Percentiles rank a stretch among this genome's conserved stretches.
Conservation (phyloP, 1,139 yeast species). For the Meyerozyma sp. region DNA sequence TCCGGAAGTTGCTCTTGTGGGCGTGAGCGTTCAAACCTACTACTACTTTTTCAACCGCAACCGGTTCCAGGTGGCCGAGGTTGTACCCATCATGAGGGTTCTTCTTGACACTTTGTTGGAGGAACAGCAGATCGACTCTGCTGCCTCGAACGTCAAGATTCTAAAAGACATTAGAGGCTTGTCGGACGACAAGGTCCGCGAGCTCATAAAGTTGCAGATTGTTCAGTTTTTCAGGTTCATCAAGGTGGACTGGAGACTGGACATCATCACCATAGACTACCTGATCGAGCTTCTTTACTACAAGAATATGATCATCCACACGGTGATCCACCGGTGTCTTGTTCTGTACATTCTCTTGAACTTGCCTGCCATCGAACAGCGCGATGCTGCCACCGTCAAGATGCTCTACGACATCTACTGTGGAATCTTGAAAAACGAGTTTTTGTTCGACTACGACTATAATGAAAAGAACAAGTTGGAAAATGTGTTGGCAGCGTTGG, state of each 20-base stretch:
- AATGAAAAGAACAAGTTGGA: conserved; percentile 26
- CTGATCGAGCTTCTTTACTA: conserved; percentile 41
- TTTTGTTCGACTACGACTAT: conserved; percentile 39
- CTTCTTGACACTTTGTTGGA: conserved; percentile 17
- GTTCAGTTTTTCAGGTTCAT: conserved; percentile 31
- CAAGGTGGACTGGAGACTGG: conserved; percentile 23
- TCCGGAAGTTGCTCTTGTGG: conserved; percentile 37
- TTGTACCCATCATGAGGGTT: conserved; percentile 25
- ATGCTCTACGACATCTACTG: conserved; percentile 31
- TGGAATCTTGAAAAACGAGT: conserved; percentile 39
- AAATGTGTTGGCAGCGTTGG: conserved; percentile 25
- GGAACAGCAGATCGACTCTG: conserved; percentile 16
- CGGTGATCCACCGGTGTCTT: conserved; percentile 34
- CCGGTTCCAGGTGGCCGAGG: conserved; percentile 17
- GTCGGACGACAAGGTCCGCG: conserved; percentile 11
- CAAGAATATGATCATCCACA: conserved; percentile 39
- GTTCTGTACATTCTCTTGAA: conserved; percentile 25
- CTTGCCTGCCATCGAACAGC: conserved; percentile 10
- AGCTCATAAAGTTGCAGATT: conserved; percentile 24
- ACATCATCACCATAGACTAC: conserved; percentile 24
- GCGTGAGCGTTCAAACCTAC: conserved; percentile 32
- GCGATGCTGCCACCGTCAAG: conserved; percentile 18
- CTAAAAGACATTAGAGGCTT: conserved; percentile 11
- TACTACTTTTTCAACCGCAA: conserved; percentile 17
- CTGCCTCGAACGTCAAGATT: conserved; percentile 15